Percentiles rank a stretch among this genome's conserved stretches.
Conservation (phyloP, 768 basidiomycete species). For the Leccinum rimulosum region DNA sequence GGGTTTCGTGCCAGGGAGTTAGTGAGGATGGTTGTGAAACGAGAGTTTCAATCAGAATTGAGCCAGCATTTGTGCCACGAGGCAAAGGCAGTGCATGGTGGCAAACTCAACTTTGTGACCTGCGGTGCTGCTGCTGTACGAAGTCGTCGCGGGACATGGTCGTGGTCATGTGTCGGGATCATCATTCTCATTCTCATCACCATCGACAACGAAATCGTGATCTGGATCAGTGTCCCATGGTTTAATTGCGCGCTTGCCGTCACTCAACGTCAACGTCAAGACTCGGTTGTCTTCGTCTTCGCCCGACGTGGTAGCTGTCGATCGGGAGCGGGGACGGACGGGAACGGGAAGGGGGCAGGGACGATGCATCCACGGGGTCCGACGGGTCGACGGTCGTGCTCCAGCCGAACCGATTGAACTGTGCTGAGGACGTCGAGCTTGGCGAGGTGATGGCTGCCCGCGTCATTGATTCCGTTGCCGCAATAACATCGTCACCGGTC, state of each 20-base stretch:
- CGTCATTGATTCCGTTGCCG: no score
- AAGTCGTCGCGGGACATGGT: background rate
- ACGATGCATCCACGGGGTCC: background rate
- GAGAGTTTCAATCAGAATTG: no score
- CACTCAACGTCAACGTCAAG: background rate
- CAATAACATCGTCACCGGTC: background rate
- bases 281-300: background rate
- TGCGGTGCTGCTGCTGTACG: background rate
- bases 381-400: constrained; percentile 4
- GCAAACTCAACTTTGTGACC: no score
- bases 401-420: constrained; percentile 23
- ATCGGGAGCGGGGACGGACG: background rate
- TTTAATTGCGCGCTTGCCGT: background rate
- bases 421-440: constrained; percentile 21
- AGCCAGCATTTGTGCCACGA: no score
- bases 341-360: background rate
- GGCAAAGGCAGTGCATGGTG: no score
- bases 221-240: background rate
- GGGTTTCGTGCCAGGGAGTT: no score
- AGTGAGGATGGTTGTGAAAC: no score
- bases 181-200: background rate
- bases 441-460: constrained; percentile 29
- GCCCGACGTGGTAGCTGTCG: background rate
- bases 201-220: background rate
- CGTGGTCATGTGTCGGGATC: background rate